A percentile compares a stretch with the other conserved stretches of the same genome.
These are phyloP conservation scores for Aurantiochytrium sp. DNA, from an alignment of 108 stramenopile genomes.

Conservation along the genomic window DNA sequence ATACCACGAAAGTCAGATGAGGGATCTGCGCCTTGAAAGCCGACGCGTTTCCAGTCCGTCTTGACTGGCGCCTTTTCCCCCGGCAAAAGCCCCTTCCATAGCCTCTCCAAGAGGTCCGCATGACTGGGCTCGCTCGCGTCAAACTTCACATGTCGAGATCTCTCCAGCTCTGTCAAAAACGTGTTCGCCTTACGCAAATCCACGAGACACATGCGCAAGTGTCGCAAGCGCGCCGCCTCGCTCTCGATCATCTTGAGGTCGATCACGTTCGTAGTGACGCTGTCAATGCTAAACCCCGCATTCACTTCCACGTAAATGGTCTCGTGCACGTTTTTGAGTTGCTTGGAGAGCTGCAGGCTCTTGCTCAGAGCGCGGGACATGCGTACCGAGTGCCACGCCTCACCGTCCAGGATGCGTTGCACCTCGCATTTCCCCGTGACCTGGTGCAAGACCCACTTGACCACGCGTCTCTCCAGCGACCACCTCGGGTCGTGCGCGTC, in stretches of 20 bases:
- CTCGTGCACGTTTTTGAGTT: neutral
- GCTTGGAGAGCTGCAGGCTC: neutral
- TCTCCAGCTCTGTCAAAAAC: neutral
- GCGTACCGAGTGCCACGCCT: slow-evolving; percentile 6
- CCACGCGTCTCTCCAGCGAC: neutral
- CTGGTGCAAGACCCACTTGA: neutral
- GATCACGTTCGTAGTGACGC: neutral
- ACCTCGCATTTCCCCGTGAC: neutral
- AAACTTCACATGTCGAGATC: neutral
- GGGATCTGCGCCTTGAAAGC: neutral
- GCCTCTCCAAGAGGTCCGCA: neutral
- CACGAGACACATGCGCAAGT: neutral
- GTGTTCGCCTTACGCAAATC: neutral
- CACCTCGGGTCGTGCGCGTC: neutral
- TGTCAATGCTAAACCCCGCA: neutral
- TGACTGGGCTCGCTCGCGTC: neutral
- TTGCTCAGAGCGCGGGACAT: neutral
- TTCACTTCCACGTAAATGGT: neutral
- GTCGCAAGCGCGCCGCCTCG: neutral
- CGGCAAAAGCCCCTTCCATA: neutral
- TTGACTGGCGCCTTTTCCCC: neutral
- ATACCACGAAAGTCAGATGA: neutral
- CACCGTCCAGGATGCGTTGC: neutral
- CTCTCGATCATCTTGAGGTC: neutral
- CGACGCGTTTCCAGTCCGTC: neutral